Evolutionary conservation across 1,284 basidiomycete species (phyloP).

Genomic region (Moniliophthora roreri): DNA sequence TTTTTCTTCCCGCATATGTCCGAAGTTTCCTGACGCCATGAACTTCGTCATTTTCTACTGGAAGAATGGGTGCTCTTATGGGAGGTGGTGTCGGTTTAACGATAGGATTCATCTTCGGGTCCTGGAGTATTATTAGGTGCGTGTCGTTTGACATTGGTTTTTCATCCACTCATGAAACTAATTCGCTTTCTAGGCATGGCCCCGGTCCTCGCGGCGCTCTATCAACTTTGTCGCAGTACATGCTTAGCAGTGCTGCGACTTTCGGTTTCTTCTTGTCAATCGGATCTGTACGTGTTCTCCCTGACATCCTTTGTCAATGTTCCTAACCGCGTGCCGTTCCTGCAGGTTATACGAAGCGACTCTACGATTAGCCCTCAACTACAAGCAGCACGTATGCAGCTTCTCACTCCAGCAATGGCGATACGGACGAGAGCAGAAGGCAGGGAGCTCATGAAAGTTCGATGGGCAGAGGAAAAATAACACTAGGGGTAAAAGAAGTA

Average conservation of each 20-base stretch:
- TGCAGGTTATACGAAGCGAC: conserved; percentile 78
- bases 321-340: conserved; percentile 12
- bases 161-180: conserved; percentile 3
- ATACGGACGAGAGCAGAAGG: conserved; percentile 66
- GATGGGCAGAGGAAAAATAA: conserved; percentile 64
- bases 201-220: conserved; percentile 85
- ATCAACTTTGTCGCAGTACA: conserved; percentile 90
- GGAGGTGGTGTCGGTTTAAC: conserved; percentile 90
- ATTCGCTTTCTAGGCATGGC: conserved; percentile 58
- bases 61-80: conserved; percentile 91
- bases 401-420: conserved; percentile 45
- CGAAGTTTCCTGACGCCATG: conserved; percentile 14
- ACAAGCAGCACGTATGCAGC: conserved; percentile 58
- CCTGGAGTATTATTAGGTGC: conserved; percentile 86
- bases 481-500: conserved; percentile 1
- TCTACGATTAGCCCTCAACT: conserved; percentile 54
- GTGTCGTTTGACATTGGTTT: conserved; percentile 21
- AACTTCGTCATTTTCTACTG: conserved; percentile 13
- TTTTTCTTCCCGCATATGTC: conserved; percentile 6
- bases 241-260: conserved; percentile 88
- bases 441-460: conserved; percentile 61
- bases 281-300: conserved; percentile 60
- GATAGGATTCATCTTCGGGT: conserved; percentile 95
- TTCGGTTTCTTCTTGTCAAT: conserved; percentile 86
- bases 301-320: conserved; percentile 3